Evolutionary conservation across 352 stramenopile genomes (phyloP).

Genomic region (Phytophthora fragariae): DNA sequence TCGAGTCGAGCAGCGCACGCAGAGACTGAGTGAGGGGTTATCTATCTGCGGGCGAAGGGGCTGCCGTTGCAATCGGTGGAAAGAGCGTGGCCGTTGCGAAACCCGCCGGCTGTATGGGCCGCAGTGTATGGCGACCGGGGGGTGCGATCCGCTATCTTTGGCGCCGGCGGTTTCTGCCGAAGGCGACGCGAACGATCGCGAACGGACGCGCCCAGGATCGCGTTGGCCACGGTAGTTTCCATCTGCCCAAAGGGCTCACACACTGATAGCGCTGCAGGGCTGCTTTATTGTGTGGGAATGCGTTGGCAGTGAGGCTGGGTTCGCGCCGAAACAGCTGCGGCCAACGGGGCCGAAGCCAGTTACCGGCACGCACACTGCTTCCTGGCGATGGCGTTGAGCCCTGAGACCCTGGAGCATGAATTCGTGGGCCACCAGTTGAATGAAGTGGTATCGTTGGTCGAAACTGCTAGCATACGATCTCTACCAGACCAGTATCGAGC

Average conservation of each 20-base stretch:
- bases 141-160: slow-evolving; percentile 17
- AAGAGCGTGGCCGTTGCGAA: slow-evolving; percentile 42
- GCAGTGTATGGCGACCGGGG: neutral
- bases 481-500: no score
- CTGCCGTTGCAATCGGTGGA: slow-evolving; percentile 48
- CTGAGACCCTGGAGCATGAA: neutral
- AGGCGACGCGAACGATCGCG: neutral
- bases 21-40: slow-evolving; percentile 25
- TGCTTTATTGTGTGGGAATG: neutral
- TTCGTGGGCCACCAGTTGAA: neutral
- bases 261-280: no score
- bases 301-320: no score
- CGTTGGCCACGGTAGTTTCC: neutral
- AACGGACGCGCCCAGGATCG: neutral
- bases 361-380: neutral
- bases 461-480: no score
- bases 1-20: no score
- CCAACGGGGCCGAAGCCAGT: slow-evolving; percentile 1
- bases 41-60: slow-evolving; percentile 30
- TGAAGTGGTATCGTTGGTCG: neutral
- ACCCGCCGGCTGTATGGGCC: slow-evolving; percentile 10
- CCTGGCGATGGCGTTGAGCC: neutral
- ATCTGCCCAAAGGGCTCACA: no score
- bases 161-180: slow-evolving; percentile 6
- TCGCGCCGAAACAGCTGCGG: slow-evolving; percentile 4